Evolutionary conservation across 192 early-diverging fungal species (phyloP).

Genomic region (Coemansia sp.): DNA sequence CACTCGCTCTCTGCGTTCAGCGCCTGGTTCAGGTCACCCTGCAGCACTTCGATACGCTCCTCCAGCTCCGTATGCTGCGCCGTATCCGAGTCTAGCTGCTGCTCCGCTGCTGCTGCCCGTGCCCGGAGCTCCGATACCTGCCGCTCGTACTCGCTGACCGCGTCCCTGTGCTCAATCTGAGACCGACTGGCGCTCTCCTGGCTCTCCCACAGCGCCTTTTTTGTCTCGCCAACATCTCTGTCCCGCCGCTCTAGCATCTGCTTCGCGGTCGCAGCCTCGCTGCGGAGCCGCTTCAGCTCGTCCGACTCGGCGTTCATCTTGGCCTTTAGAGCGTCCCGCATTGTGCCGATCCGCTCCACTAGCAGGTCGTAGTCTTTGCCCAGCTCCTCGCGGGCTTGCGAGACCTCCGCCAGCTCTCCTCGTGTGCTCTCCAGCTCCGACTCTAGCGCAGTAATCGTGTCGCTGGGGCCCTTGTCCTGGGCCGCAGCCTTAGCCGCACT

Average conservation of each 20-base stretch:
- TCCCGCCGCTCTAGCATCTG: conserved; percentile 1
- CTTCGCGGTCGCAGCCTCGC: conserved; percentile 12
- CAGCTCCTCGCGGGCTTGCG: conserved; percentile 42
- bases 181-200: conserved; percentile 27
- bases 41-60: conserved; percentile 46
- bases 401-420: conserved; percentile 23
- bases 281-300: conserved; percentile 44
- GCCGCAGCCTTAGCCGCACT: not conserved
- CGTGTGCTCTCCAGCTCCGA: conserved; percentile 13
- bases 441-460: conserved; percentile 12
- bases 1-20: conserved; percentile 55
- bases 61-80: conserved; percentile 30
- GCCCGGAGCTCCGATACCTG: conserved; percentile 14
- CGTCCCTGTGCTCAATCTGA: conserved; percentile 20
- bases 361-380: conserved; percentile 56
- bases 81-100: conserved; percentile 17
- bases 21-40: conserved; percentile 52
- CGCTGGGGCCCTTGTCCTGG: not conserved
- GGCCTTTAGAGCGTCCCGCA: conserved; percentile 75
- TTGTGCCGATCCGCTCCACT: conserved; percentile 66
- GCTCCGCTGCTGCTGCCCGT: conserved; percentile 20
- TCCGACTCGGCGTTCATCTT: conserved; percentile 79
- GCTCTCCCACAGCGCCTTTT: conserved; percentile 33
- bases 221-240: conserved; percentile 23
- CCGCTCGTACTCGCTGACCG: conserved; percentile 15